Percentiles rank a stretch among this genome's conserved stretches.
These are phyloP conservation scores for Botryobasidium botryosum DNA, from an alignment of 768 basidiomycete species.

Conservation along the genomic window DNA sequence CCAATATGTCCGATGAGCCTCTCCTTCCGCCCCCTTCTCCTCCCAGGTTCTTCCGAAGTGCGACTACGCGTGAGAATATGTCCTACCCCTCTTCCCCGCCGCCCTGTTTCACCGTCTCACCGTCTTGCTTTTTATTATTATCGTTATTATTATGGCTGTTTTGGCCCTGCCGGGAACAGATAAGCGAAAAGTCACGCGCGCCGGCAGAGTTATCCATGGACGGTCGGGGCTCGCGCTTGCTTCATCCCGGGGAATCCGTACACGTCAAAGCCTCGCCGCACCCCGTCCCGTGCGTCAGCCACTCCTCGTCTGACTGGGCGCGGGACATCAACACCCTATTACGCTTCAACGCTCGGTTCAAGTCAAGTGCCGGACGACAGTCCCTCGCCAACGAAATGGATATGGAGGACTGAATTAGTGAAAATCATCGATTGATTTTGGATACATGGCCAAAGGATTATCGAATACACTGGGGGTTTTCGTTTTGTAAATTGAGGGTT, in stretches of 20 bases:
- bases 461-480: too few relatives aligned
- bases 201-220: conserved; percentile 89
- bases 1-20: conserved; percentile 92
- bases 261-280: conserved; percentile 70
- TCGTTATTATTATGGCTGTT: not conserved
- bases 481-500: too few relatives aligned
- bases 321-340: conserved; percentile 87
- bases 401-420: too few relatives aligned
- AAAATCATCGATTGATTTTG: too few relatives aligned
- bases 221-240: conserved; percentile 66
- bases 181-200: conserved; percentile 69
- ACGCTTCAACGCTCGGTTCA: conserved; percentile 88
- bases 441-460: too few relatives aligned
- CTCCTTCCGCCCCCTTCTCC: conserved; percentile 80
- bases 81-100: not conserved
- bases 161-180: conserved; percentile 28
- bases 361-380: conserved; percentile 14
- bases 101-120: not conserved
- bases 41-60: conserved; percentile 35
- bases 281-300: conserved; percentile 86
- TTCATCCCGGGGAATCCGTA: conserved; percentile 74
- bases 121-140: not conserved
- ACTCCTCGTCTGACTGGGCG: conserved; percentile 86
- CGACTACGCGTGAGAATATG: conserved; percentile 19
- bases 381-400: too few relatives aligned